These are phyloP conservation scores for Fusarium sp. DNA, from an alignment of 2,329 filamentous ascomycete species.

Conservation along the genomic window DNA sequence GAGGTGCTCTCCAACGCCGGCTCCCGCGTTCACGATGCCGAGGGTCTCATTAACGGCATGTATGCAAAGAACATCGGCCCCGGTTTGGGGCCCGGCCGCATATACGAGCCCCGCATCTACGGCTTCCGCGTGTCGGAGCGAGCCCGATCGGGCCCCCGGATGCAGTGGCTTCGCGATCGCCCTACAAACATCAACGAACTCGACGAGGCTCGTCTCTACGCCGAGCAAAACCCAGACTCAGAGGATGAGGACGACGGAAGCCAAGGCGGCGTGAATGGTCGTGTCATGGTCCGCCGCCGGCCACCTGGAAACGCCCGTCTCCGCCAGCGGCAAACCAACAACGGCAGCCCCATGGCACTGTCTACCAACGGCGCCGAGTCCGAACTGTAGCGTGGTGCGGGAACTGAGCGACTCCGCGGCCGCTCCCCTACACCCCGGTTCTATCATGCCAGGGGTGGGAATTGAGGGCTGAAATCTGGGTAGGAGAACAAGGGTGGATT, in stretches of 20 bases:
- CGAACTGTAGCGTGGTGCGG: conserved; percentile 62
- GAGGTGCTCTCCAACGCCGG: conserved; percentile 65
- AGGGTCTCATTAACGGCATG: conserved; percentile 84
- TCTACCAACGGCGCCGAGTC: conserved; percentile 72
- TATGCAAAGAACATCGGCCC: conserved; percentile 90
- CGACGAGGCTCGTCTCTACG: conserved; percentile 79
- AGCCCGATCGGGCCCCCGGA: conserved; percentile 89
- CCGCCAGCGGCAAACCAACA: conserved; percentile 63
- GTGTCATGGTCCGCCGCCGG: conserved; percentile 60
- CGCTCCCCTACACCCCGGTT: conserved; percentile 2
- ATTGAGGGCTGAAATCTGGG: background rate
- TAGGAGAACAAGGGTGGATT: background rate
- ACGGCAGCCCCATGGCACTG: conserved; percentile 71
- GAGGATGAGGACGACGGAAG: conserved; percentile 73
- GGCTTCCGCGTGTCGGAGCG: conserved; percentile 95
- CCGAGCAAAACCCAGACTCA: conserved; percentile 67
- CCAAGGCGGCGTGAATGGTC: conserved; percentile 58
- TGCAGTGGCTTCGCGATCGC: conserved; percentile 95
- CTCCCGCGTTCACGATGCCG: conserved; percentile 58
- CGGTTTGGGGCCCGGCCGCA: conserved; percentile 83
- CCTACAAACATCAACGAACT: conserved; percentile 85
- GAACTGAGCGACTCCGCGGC: conserved; percentile 7
- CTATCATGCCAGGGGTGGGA: background rate
- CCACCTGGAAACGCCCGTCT: conserved; percentile 60
- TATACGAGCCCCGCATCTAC: conserved; percentile 97